Percentiles rank a stretch among this genome's conserved stretches.
phyloP scores from a whole-genome alignment of 495 filamentous ascomycete genomes.

The Tetracladium setigerum region DNA sequence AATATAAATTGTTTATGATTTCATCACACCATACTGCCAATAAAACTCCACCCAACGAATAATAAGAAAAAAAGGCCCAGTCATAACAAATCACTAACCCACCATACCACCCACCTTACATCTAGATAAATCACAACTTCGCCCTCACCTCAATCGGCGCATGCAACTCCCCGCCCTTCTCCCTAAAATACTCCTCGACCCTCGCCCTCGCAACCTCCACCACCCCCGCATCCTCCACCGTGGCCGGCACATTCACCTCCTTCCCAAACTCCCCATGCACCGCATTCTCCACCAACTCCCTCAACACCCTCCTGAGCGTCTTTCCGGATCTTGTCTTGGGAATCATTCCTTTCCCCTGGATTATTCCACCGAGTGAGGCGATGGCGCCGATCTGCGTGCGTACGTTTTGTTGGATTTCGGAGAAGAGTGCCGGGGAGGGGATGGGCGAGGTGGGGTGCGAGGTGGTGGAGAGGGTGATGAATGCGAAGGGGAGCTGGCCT shows the following conservation, averaged over 20 bases:
- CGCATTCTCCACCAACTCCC: slow-evolving; percentile 70
- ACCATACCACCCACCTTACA: neutral
- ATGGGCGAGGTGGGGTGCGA: slow-evolving; percentile 37
- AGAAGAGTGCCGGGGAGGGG: slow-evolving; percentile 35
- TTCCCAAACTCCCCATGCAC: slow-evolving; percentile 42
- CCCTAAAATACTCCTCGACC: slow-evolving; percentile 41
- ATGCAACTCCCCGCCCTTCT: slow-evolving; percentile 34
- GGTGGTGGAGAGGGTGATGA: slow-evolving; percentile 53
- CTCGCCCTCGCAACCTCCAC: slow-evolving; percentile 40
- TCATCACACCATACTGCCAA: no score
- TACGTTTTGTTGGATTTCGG: slow-evolving; percentile 56
- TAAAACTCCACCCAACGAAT: no score
- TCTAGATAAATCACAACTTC: slow-evolving; percentile 39
- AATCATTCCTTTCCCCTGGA: slow-evolving; percentile 81
- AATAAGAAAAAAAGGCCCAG: no score
- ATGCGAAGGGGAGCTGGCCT: slow-evolving; percentile 86
- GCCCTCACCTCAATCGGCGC: slow-evolving; percentile 44
- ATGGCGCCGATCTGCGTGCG: slow-evolving; percentile 85
- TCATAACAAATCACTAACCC: no score
- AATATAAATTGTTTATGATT: no score
- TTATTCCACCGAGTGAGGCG: slow-evolving; percentile 74
- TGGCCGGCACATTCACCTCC: slow-evolving; percentile 42
- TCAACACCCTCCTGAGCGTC: slow-evolving; percentile 71
- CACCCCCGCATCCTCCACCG: slow-evolving; percentile 44
- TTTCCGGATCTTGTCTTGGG: slow-evolving; percentile 87